These are phyloP conservation scores for Spiromyces aspiralis DNA, from an alignment of 371 early-diverging fungal species.

Conservation along the genomic window DNA sequence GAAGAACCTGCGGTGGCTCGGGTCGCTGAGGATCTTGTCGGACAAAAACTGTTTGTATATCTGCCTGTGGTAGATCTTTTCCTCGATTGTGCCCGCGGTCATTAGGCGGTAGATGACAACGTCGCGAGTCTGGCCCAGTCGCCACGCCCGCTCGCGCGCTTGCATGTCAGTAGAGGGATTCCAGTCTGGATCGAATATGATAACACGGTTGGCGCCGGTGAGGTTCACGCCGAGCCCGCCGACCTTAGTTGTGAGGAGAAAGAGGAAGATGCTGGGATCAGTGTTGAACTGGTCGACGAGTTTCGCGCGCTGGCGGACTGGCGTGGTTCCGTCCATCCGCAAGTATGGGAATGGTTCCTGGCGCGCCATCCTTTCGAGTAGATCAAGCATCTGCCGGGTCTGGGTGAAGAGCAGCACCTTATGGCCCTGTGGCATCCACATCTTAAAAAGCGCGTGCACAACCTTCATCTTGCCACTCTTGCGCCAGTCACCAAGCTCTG, in stretches of 20 bases:
- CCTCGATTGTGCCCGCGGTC: conserved; percentile 94
- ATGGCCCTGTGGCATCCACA: conserved; percentile 77
- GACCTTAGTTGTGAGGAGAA: conserved; percentile 92
- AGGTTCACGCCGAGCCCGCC: conserved; percentile 96
- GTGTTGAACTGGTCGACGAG: conserved; percentile 71
- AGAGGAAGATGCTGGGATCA: conserved; percentile 51
- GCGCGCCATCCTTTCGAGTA: conserved; percentile 56
- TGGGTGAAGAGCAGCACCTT: conserved; percentile 91
- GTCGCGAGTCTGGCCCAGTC: conserved; percentile 78
- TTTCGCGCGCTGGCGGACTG: conserved; percentile 55
- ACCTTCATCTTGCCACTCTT: conserved; percentile 66
- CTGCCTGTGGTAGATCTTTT: conserved; percentile 94
- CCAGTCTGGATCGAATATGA: conserved; percentile 98
- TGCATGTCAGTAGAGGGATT: conserved; percentile 96
- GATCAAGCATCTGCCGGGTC: conserved; percentile 92
- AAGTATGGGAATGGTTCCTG: conserved; percentile 32
- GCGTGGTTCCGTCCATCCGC: conserved; percentile 94
- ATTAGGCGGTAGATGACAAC: conserved; percentile 96
- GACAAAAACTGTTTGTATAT: conserved; percentile 94
- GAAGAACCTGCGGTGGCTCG: conserved; percentile 80
- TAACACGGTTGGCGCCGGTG: conserved; percentile 86
- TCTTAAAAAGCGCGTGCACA: conserved; percentile 57
- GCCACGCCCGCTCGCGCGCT: conserved; percentile 93
- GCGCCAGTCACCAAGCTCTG: conserved; percentile 15
- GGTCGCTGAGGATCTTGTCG: conserved; percentile 89